Base-by-base conservation (phyloP, 2,329 filamentous ascomycete species). In the Rutstroemia sp. region DNA sequence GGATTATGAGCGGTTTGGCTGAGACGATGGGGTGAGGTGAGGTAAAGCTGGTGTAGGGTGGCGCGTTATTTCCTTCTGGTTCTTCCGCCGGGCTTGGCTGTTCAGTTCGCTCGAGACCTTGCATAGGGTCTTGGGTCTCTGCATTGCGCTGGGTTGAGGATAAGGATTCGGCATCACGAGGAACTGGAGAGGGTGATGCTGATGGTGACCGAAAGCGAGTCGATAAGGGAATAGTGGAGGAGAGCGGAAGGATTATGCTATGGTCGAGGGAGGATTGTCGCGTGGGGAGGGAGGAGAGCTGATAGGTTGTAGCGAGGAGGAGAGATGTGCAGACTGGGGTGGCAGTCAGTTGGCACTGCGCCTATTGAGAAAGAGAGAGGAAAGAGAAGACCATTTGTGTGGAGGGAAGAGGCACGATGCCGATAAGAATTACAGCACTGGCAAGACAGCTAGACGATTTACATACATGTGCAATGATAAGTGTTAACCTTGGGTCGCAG, bases 321-420 rank as follows among this genome's bases (percentile, higher is more conserved):
- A 87, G 78, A 63, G 84, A 78, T 47, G 75, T 81, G 76, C 85
- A 88, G 67, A 84, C 16, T 27, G 2, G 30, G 30, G 30, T 16
- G 66, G 57, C 10, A 57, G 47, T 14, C 53, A 44, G 9, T 38
- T 16, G 2, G 60, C 39, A 54, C 60, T 61, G 9, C 52, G 46
- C 46, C 41, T 21, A n/a, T 41, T 23, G 23, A 23, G 23, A 39
- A 39, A 30, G 30, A n/a, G 19, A 34, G 30, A 34, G 30, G 10
- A 34, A 12, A 34, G 30, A 34, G 9, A 17, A 5, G 21, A 23
- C 25, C 25, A 27, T 27, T 27, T 3, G 19, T 12, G 19, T 21
- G 42, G 42, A 21, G 14, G 9, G 42, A 7, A 21, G n/a, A 14
- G 23, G n/a, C 8, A 7, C 4, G 27, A 21, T 23, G 27, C 16